A percentile compares a stretch with the other conserved stretches of the same genome.
Conservation (phyloP, 1,139 yeast species). For the Geotrichum cucujoidarum region DNA sequence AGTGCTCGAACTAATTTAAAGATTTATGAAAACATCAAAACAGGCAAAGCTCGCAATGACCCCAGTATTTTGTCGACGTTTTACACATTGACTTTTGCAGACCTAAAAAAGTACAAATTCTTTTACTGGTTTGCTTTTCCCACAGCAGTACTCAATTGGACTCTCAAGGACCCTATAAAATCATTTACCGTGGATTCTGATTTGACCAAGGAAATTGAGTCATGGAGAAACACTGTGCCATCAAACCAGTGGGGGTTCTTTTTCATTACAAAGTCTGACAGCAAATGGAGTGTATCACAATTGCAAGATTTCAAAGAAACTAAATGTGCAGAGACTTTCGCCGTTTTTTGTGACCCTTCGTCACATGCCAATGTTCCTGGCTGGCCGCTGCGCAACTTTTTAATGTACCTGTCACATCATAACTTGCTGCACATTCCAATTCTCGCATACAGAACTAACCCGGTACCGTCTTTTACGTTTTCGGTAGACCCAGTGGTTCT, state of each 20-base stretch:
- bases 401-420: conserved; percentile 39
- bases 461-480: conserved; percentile 7
- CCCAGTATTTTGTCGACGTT: conserved; percentile 48
- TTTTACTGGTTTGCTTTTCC: conserved; percentile 91
- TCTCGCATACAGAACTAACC: conserved; percentile 30
- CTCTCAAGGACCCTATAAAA: conserved; percentile 12
- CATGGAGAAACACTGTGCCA: conserved; percentile 22
- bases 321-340: conserved; percentile 22
- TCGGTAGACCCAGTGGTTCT: neutral
- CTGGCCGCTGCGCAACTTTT: conserved; percentile 59
- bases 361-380: conserved; percentile 49
- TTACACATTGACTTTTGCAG: conserved; percentile 68
- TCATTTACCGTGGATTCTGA: neutral
- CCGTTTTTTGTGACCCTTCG: conserved; percentile 63
- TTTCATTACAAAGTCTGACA: conserved; percentile 18
- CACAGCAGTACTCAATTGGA: conserved; percentile 37
- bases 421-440: conserved; percentile 16
- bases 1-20: neutral
- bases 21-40: conserved; percentile 32
- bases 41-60: conserved; percentile 36
- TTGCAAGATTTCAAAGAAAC: conserved; percentile 23
- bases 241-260: conserved; percentile 34
- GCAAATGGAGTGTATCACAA: conserved; percentile 32
- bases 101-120: conserved; percentile 80
- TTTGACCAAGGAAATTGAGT: conserved; percentile 1